Conservation (phyloP, 305 asterid species). For the Euphrasia arctica region DNA sequence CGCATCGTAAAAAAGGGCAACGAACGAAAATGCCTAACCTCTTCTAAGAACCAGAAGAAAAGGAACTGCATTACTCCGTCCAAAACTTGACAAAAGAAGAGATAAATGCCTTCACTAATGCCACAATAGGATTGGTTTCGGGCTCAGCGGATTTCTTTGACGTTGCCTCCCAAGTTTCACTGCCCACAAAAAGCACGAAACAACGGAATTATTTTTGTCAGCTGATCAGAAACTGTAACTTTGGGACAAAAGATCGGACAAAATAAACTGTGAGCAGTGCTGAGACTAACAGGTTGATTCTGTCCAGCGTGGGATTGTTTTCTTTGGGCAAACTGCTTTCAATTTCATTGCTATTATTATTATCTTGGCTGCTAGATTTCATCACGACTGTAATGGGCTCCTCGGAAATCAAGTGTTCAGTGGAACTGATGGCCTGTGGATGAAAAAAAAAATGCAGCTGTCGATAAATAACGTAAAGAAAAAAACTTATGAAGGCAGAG, state of each 20-base stretch:
- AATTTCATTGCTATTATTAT: constrained; percentile 3
- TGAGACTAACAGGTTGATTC: constrained; percentile 70
- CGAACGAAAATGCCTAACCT: constrained; percentile 21
- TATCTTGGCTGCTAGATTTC: constrained; percentile 27
- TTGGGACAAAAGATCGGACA: not conserved
- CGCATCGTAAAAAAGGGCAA: constrained; percentile 12
- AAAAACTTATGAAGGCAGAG: not conserved
- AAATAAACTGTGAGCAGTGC: not conserved
- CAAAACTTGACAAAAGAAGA: constrained; percentile 63
- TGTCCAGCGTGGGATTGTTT: constrained; percentile 49
- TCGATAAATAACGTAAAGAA: not conserved
- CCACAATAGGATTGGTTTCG: constrained; percentile 52
- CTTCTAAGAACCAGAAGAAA: not conserved
- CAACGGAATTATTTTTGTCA: not conserved
- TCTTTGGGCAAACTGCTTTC: constrained; percentile 26
- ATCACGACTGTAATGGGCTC: constrained; percentile 30
- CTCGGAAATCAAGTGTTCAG: constrained; percentile 27
- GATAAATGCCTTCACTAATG: constrained; percentile 52
- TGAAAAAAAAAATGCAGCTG: constrained; percentile 11
- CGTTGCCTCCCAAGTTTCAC: constrained; percentile 62
- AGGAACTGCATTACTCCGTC: constrained; percentile 38
- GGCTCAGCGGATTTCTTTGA: constrained; percentile 44
- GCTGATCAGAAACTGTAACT: not conserved
- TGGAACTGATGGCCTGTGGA: constrained; percentile 31
- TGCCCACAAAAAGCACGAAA: constrained; percentile 32